A percentile compares a stretch with the other conserved stretches of the same genome.
These are phyloP conservation scores for Carpinus viminea DNA, from an alignment of 306 rosid species.

Conservation along the genomic window DNA sequence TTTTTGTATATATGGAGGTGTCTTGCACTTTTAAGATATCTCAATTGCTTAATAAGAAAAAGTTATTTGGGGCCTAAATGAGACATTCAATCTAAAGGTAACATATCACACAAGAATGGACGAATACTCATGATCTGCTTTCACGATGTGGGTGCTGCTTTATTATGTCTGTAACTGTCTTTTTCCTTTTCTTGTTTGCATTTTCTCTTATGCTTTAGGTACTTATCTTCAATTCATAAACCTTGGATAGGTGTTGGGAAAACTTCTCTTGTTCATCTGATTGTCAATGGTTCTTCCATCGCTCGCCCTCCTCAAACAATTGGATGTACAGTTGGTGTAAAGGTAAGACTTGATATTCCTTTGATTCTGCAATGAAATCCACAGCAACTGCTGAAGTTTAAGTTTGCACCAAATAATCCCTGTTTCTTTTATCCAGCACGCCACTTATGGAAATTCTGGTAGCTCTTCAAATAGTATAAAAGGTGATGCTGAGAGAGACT, in stretches of 20 bases:
- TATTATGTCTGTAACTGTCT: background rate
- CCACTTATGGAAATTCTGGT: slow-evolving; percentile 70
- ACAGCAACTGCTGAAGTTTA: slow-evolving; percentile 22
- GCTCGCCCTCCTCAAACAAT: slow-evolving; percentile 79
- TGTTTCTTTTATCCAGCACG: slow-evolving; percentile 53
- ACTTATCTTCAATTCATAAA: slow-evolving; percentile 16
- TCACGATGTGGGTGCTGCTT: background rate
- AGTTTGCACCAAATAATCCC: slow-evolving; percentile 22
- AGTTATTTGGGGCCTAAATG: background rate
- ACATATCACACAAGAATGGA: background rate
- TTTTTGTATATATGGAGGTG: background rate
- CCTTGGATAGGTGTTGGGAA: slow-evolving; percentile 83
- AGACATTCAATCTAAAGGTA: background rate
- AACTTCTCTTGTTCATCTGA: slow-evolving; percentile 83
- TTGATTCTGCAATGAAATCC: slow-evolving; percentile 4
- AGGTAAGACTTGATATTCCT: slow-evolving; percentile 45
- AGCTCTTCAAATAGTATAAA: slow-evolving; percentile 88
- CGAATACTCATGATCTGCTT: slow-evolving; percentile 1
- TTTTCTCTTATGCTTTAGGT: background rate
- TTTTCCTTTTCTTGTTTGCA: background rate
- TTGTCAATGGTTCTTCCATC: slow-evolving; percentile 77
- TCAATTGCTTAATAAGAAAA: no score
- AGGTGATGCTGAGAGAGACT: slow-evolving; percentile 87
- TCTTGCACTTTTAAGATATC: no score
- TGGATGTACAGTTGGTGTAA: slow-evolving; percentile 89